Evolutionary conservation across 768 basidiomycete species (phyloP).

Genomic region (Termitomyces sp.): DNA sequence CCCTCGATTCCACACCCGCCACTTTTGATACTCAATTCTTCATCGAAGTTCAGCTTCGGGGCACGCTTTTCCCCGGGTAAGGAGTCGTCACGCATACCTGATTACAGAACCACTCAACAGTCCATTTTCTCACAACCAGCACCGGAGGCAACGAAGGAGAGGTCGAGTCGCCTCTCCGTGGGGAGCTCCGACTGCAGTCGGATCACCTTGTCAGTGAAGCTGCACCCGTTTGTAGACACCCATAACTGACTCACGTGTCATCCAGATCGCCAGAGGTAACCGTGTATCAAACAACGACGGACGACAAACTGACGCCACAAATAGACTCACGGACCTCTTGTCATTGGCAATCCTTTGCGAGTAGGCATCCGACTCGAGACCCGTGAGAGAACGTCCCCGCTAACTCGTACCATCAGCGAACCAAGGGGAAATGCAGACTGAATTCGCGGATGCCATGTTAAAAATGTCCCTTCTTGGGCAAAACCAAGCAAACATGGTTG

Average conservation of each 20-base stretch:
- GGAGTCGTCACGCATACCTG: not conserved
- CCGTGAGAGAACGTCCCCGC: not conserved
- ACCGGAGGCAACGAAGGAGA: not conserved
- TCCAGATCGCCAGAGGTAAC: not conserved
- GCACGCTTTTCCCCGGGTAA: not conserved
- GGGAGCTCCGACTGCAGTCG: not conserved
- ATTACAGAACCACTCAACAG: not conserved
- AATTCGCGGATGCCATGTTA: not conserved
- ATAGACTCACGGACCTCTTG: not conserved
- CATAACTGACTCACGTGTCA: not conserved
- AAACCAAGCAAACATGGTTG: not conserved
- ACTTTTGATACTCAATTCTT: not conserved
- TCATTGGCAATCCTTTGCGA: not conserved
- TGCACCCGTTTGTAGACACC: not conserved
- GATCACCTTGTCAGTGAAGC: not conserved
- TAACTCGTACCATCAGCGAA: not conserved
- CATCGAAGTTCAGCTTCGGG: not conserved
- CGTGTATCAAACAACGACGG: not conserved
- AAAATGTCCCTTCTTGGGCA: not conserved
- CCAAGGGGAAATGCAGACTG: not conserved
- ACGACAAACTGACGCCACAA: not conserved
- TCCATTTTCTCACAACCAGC: not conserved
- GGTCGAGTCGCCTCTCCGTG: not conserved
- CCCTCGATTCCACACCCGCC: not conserved
- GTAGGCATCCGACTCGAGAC: not conserved